Evolutionary conservation across 108 stramenopile genomes (phyloP), one percentile per base, ranked within the genome.

Genomic region (Pseudonitzschia pungens): DNA sequence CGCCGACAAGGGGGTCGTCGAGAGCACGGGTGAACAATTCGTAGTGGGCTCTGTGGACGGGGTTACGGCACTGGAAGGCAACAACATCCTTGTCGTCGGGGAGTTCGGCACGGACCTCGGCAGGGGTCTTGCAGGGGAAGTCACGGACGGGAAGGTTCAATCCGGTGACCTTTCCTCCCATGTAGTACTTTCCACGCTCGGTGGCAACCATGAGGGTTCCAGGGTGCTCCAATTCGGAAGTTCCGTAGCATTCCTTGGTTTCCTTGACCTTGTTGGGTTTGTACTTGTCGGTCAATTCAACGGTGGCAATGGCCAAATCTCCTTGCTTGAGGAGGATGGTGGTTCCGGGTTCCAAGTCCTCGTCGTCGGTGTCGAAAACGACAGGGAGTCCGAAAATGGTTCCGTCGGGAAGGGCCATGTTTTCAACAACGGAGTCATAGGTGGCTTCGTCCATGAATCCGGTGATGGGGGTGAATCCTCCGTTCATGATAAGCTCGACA

Each of bases 11-110:
- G 44, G 95, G 89, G 77, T 97, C 98, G 76, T 97, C 98, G 21
- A 98, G 84, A 21, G 97, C 97, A 59, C 99, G 95, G 60, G 96
- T 97, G 90, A 98, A 98, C 67, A 99, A 95, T 81, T 99, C 98
- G 86, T 98, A 98, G 89, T 99, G 99, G 21, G 99, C 99, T 58
- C 98, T 88, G 92, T 99, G 99, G 83, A 99, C 96, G 73, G 99
- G 99, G 91, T 99, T 99, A 56, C 99, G 97, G 92, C 98, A 98
- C 81, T 99, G 99, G 84, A 99, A 99, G 72, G 98, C 99, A 57
- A 99, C 98, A 65, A 99, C 96, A 84, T 98, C 96, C 75, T 88
- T 92, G 82, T 89, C 97, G 68, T 92, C 93, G 66, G 97, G 97
- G 15, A 98, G 88, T 41, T 85, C 87, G 60, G 79, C 93, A 59